These are phyloP conservation scores for Dipteronia dyeriana DNA, from an alignment of 345 rosid genomes.

Conservation along the genomic window DNA sequence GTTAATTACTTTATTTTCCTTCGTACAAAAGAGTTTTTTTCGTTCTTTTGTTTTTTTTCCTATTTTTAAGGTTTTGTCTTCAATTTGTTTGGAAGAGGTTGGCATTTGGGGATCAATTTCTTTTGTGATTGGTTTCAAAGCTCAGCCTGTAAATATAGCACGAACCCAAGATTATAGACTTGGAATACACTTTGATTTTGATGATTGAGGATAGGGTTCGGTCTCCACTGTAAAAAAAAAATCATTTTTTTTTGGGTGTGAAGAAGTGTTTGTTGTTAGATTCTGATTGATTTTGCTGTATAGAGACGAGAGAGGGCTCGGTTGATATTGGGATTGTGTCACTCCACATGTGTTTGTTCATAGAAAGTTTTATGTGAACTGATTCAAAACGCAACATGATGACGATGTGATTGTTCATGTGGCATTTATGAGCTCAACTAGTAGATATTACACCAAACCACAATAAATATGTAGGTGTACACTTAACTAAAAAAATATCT, in stretches of 20 bases:
- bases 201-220: background rate
- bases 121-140: background rate
- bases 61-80: background rate
- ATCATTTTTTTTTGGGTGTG: background rate
- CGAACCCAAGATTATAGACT: slow-evolving; percentile 12
- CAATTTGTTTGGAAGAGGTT: slow-evolving; percentile 1
- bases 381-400: background rate
- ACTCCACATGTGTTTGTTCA: background rate
- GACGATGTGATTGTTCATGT: background rate
- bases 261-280: background rate
- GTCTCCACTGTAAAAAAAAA: background rate
- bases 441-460: background rate
- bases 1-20: slow-evolving; percentile 3
- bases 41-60: too few relatives aligned
- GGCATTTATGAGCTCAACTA: slow-evolving; percentile 4
- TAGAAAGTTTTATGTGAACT: background rate
- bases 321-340: background rate
- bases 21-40: background rate
- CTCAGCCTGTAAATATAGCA: slow-evolving; percentile 29
- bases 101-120: background rate
- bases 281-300: background rate
- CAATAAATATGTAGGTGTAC: background rate
- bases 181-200: background rate
- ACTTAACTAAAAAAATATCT: too few relatives aligned
- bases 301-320: background rate